phyloP scores from a whole-genome alignment of 805 yeast species.

The Zygosaccharomyces bailii region DNA sequence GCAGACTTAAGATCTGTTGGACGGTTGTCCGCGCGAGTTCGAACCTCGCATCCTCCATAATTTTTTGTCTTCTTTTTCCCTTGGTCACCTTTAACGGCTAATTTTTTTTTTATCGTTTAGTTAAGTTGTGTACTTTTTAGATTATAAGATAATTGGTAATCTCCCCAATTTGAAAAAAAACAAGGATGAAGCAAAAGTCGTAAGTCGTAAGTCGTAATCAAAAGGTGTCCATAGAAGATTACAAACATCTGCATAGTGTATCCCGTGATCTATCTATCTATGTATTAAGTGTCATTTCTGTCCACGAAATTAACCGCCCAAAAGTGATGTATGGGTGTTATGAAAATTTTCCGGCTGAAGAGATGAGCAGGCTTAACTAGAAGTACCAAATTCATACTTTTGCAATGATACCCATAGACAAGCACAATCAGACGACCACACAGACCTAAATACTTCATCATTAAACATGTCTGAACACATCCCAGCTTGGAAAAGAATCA shows the following conservation, averaged over 20 bases:
- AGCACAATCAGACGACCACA: too few species aligned
- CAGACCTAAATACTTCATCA: too few species aligned
- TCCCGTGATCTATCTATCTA: too few species aligned
- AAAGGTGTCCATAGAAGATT: too few species aligned
- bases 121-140: background rate
- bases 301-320: background rate
- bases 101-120: background rate
- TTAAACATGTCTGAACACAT: conserved; percentile 23
- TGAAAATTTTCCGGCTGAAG: conserved; percentile 7
- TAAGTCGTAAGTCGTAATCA: too few species aligned
- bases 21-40: conserved; percentile 41
- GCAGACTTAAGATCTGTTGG: conserved; percentile 43
- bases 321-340: conserved; percentile 12
- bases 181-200: too few species aligned
- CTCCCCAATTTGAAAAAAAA: too few species aligned
- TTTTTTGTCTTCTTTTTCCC: conserved; percentile 17
- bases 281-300: too few species aligned
- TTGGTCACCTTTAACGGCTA: background rate
- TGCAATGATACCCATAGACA: too few species aligned
- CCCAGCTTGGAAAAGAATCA: conserved; percentile 39
- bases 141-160: too few species aligned
- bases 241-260: too few species aligned
- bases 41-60: conserved; percentile 39
- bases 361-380: background rate
- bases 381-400: too few species aligned